These are phyloP conservation scores for Cucurbita argyrosperma DNA, from an alignment of 306 rosid genomes.

Conservation along the genomic window DNA sequence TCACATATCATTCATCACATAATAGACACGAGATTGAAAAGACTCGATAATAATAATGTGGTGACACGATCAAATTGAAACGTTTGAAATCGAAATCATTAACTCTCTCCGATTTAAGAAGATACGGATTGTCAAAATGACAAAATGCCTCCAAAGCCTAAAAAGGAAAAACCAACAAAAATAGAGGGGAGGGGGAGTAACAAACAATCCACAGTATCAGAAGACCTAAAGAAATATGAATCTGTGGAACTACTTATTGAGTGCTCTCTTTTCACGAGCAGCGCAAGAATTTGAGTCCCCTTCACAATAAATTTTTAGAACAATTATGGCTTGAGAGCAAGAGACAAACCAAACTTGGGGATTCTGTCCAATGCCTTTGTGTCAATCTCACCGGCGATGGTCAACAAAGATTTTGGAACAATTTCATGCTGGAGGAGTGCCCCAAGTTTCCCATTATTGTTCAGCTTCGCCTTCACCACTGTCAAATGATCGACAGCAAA, in stretches of 20 bases:
- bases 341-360: constrained; percentile 75
- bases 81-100: background rate
- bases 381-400: constrained; percentile 84
- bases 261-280: constrained; percentile 39
- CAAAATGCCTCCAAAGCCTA: constrained; percentile 8
- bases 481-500: constrained; percentile 65
- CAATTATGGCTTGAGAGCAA: constrained; percentile 79
- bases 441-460: constrained; percentile 70
- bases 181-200: constrained; percentile 9
- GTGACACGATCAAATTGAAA: too few relatives aligned
- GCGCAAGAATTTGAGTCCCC: constrained; percentile 39
- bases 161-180: constrained; percentile 7
- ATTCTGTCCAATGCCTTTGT: constrained; percentile 68
- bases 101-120: constrained; percentile 5
- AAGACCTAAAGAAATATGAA: constrained; percentile 16
- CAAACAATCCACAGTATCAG: constrained; percentile 38
- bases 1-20: too few relatives aligned
- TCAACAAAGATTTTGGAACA: constrained; percentile 72
- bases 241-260: constrained; percentile 62
- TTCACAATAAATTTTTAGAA: constrained; percentile 4
- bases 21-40: too few relatives aligned
- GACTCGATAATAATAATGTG: too few relatives aligned
- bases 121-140: constrained; percentile 14
- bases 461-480: constrained; percentile 67
- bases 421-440: constrained; percentile 84